Evolutionary conservation across 2,329 filamentous ascomycete species (phyloP), one percentile per base, ranked within the genome.

Genomic region (Helotiales sp.): DNA sequence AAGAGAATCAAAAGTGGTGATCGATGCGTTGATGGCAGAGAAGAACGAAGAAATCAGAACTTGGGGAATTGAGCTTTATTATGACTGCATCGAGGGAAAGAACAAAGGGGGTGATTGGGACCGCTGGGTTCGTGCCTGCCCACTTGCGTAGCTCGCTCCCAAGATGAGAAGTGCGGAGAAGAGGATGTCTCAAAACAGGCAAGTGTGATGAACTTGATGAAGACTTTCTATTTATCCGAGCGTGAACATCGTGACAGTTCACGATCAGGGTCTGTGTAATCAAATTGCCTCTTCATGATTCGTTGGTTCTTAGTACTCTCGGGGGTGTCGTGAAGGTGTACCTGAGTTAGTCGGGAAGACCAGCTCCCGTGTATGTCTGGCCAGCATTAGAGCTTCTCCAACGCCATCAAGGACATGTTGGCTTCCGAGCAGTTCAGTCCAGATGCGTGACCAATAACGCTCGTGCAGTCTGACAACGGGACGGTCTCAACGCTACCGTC

Each of bases 61-160:
- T 31, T 46, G 46, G 36, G 19, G 55, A 27, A 48, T 30, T 36
- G 52, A 12, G 44, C 44, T 60, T 60, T 57, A 52, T 52, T 50
- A 57, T 2, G 31, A 36, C 15, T 24, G 31, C 17, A 34, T 40
- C 22, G 25, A 19, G n/a, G 40, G 52, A 25, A 52, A 44, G 52
- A 9, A 25, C 33, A 52, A 54, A 30, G 47, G 31, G 44, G 31
- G 29, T 29, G 25, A 30, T 17, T 31, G 27, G 24, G 29, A 12
- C 27, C 17, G 46, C 4, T 4, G n/a, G 22, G 42, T 55, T 7
- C 30, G 38, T 38, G 38, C 48, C 19, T 2, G 29, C 15, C 17
- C 5, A 7, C 8, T 24, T 24, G 17, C 19, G 24, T 19, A 49
- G 25, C 25, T 44, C 40, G 40, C 31, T n/a, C n/a, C 22, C 6